Percentiles rank a stretch among this genome's conserved stretches.
Conservation (phyloP, 73 alveolate species). For the Symbiodinium natans region DNA sequence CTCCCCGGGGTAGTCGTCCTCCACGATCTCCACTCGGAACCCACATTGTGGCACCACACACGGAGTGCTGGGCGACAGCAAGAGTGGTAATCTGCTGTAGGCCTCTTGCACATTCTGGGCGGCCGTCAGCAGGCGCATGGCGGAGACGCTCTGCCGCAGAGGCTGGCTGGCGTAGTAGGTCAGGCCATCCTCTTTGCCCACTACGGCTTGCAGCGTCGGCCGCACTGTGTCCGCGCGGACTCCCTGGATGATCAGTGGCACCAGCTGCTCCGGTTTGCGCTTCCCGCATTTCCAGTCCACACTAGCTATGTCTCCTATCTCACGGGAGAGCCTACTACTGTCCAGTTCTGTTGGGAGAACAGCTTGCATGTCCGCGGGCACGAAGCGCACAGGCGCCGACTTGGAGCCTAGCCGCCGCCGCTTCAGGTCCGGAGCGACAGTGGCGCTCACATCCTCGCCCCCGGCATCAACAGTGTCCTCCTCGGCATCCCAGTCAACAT, state of each 20-base stretch:
- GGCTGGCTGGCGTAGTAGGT: neutral
- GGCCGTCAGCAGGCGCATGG: neutral
- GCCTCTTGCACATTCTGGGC: neutral
- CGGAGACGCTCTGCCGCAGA: neutral
- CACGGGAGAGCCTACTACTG: no score
- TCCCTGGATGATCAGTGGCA: neutral
- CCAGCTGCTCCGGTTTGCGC: neutral
- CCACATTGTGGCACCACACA: neutral
- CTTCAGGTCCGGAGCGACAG: neutral
- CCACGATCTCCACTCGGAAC: neutral
- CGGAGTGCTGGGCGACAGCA: neutral
- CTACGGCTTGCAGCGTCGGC: neutral
- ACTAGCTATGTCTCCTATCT: neutral
- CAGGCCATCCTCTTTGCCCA: no score
- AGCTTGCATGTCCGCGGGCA: neutral
- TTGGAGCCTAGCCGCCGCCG: neutral
- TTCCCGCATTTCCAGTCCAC: neutral
- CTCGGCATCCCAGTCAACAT: no score
- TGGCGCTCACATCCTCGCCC: neutral
- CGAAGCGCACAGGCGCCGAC: neutral
- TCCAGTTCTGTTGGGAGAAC: neutral
- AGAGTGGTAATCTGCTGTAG: neutral
- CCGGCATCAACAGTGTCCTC: neutral
- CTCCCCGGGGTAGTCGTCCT: neutral
- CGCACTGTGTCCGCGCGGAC: neutral